These are phyloP conservation scores for Fulvia fulva DNA, from an alignment of 2,329 filamentous ascomycete genomes.

Conservation along the genomic window DNA sequence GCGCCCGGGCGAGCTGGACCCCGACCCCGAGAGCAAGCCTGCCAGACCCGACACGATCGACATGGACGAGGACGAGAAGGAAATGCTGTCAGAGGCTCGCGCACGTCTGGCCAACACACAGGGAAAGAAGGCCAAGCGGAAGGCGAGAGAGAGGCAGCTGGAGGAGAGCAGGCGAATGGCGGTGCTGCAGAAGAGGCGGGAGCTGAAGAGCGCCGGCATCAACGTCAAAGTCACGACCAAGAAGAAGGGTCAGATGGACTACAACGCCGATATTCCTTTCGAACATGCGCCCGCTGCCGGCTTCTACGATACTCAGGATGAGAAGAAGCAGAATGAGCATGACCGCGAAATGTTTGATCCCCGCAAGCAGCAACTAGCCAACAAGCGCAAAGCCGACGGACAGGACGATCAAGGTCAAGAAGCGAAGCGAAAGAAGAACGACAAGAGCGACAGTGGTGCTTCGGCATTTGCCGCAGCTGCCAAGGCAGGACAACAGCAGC, in stretches of 20 bases:
- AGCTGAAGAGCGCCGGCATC: conserved; percentile 95
- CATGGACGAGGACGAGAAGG: conserved; percentile 97
- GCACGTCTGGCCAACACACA: conserved; percentile 96
- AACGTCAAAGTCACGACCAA: conserved; percentile 92
- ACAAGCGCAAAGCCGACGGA: conserved; percentile 87
- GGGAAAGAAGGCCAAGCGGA: conserved; percentile 97
- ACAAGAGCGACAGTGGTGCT: conserved; percentile 69
- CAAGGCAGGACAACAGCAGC: conserved; percentile 91
- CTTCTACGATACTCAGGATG: conserved; percentile 90
- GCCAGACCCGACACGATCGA: conserved; percentile 95
- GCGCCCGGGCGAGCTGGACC: conserved; percentile 83
- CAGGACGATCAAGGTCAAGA: conserved; percentile 71
- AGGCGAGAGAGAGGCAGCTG: conserved; percentile 90
- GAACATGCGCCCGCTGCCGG: conserved; percentile 85
- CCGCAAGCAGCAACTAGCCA: conserved; percentile 81
- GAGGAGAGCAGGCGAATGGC: conserved; percentile 90
- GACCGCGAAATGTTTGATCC: conserved; percentile 86
- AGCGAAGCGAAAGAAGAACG: conserved; percentile 80
- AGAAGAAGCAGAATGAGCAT: conserved; percentile 73
- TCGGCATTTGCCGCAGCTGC: conserved; percentile 80
- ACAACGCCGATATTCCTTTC: conserved; percentile 98
- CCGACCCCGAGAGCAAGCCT: conserved; percentile 95
- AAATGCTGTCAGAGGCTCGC: conserved; percentile 97
- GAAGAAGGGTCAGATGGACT: conserved; percentile 98
- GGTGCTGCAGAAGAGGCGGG: conserved; percentile 86